phyloP scores from a whole-genome alignment of 1,139 yeast genomes.

The Candida anutae region DNA sequence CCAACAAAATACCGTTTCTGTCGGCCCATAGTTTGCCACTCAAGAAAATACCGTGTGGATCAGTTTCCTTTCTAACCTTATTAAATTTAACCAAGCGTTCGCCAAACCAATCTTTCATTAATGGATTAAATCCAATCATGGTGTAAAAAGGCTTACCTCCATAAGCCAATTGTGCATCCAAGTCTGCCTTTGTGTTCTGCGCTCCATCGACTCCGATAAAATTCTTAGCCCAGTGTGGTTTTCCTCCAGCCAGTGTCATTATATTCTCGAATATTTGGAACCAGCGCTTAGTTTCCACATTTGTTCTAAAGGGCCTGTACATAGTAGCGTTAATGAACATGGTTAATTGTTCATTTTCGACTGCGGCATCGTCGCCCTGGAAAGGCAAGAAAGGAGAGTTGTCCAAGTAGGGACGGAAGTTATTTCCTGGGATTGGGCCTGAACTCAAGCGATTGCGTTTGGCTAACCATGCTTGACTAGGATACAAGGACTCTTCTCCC shows the following conservation, averaged over 20 bases:
- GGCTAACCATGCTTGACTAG: conserved; percentile 34
- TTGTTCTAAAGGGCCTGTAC: conserved; percentile 81
- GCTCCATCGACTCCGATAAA: conserved; percentile 59
- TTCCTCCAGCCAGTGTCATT: conserved; percentile 73
- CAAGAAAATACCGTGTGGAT: conserved; percentile 76
- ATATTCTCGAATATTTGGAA: conserved; percentile 74
- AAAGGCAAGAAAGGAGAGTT: conserved; percentile 62
- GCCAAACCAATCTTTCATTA: conserved; percentile 76
- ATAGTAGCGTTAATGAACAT: conserved; percentile 88
- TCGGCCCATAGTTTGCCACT: conserved; percentile 73
- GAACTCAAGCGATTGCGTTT: conserved; percentile 28
- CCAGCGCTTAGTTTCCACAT: conserved; percentile 76
- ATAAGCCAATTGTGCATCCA: conserved; percentile 27
- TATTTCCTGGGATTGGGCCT: conserved; percentile 84
- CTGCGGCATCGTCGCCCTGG: conserved; percentile 36
- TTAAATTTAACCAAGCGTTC: conserved; percentile 56
- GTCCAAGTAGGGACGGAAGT: conserved; percentile 72
- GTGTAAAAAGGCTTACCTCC: conserved; percentile 54
- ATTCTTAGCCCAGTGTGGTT: conserved; percentile 99
- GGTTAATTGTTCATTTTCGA: conserved; percentile 75
- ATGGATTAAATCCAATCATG: conserved; percentile 72
- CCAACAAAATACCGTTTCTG: conserved; percentile 61
- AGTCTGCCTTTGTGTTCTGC: conserved; percentile 30
- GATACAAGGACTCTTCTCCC: conserved; percentile 40
- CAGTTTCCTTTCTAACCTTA: conserved; percentile 54